Evolutionary conservation across 2,329 filamentous ascomycete species (phyloP).

Genomic region (Sporothrix brasiliensis): DNA sequence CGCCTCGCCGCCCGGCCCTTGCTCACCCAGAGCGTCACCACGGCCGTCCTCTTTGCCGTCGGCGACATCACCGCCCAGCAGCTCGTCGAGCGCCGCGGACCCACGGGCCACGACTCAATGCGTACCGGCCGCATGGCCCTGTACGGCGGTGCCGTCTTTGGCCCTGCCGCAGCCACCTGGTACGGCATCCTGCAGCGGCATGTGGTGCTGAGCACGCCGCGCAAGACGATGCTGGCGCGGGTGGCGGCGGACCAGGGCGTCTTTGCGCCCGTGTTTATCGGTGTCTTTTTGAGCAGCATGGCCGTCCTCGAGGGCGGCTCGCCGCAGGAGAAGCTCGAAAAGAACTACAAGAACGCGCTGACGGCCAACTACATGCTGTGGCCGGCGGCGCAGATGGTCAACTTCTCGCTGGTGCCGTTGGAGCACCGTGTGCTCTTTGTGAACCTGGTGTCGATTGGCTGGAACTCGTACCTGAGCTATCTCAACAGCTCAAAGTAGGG

Average conservation of each 20-base stretch:
- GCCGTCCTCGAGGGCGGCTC: conserved; percentile 72
- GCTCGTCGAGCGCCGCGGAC: conserved; percentile 79
- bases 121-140: conserved; percentile 78
- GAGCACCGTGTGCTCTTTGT: conserved; percentile 84
- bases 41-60: conserved; percentile 86
- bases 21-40: conserved; percentile 88
- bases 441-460: conserved; percentile 73
- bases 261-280: conserved; percentile 83
- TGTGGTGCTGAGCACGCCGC: conserved; percentile 65
- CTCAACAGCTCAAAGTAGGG: conserved; percentile 52
- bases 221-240: conserved; percentile 72
- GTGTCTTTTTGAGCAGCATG: conserved; percentile 81
- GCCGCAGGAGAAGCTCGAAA: conserved; percentile 67
- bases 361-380: conserved; percentile 85
- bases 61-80: conserved; percentile 93
- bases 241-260: conserved; percentile 79
- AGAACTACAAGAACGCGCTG: conserved; percentile 71
- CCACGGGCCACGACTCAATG: conserved; percentile 62
- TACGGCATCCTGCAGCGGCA: conserved; percentile 75
- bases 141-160: conserved; percentile 83
- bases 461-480: conserved; percentile 67
- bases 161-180: conserved; percentile 85
- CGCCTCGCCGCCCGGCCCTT: conserved; percentile 79
- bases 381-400: conserved; percentile 81
- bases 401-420: conserved; percentile 85